phyloP scores from a whole-genome alignment of 495 filamentous ascomycete genomes.

The Cryomyces antarcticus region DNA sequence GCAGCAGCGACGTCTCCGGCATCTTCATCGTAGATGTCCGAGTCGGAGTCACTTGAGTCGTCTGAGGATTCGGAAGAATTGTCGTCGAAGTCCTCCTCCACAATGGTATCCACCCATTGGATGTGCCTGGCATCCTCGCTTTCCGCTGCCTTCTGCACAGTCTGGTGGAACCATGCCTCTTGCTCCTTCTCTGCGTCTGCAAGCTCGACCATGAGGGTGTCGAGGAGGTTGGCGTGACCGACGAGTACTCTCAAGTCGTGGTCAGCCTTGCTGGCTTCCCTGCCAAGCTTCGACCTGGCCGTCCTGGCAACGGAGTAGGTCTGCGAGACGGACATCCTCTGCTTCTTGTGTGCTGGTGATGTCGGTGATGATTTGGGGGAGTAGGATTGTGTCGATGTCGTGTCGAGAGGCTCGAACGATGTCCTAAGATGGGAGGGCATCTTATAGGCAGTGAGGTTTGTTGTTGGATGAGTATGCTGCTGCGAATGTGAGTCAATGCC shows the following conservation, averaged over 20 bases:
- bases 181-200: constrained; percentile 88
- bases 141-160: constrained; percentile 52
- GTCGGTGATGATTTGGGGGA: constrained; percentile 6
- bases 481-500: too few relatives aligned
- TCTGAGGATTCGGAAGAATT: constrained; percentile 18
- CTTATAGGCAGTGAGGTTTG: too few relatives aligned
- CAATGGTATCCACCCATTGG: constrained; percentile 68
- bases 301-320: constrained; percentile 96
- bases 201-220: constrained; percentile 87
- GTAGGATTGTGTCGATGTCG: constrained; percentile 3
- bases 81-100: constrained; percentile 52
- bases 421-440: constrained; percentile 13
- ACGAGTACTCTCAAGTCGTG: constrained; percentile 90
- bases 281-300: constrained; percentile 84
- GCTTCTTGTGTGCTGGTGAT: constrained; percentile 31
- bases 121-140: constrained; percentile 43
- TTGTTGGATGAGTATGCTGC: too few relatives aligned
- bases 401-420: constrained; percentile 9
- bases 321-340: constrained; percentile 90
- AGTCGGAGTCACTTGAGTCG: constrained; percentile 10
- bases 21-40: constrained; percentile 14
- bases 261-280: constrained; percentile 71
- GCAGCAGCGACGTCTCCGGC: constrained; percentile 17
- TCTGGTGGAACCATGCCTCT: constrained; percentile 95
- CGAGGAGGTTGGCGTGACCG: constrained; percentile 93